Percentiles rank a stretch among this genome's conserved stretches.
phyloP scores from a whole-genome alignment of 768 basidiomycete genomes.

The Leucosporidium yakuticum region DNA sequence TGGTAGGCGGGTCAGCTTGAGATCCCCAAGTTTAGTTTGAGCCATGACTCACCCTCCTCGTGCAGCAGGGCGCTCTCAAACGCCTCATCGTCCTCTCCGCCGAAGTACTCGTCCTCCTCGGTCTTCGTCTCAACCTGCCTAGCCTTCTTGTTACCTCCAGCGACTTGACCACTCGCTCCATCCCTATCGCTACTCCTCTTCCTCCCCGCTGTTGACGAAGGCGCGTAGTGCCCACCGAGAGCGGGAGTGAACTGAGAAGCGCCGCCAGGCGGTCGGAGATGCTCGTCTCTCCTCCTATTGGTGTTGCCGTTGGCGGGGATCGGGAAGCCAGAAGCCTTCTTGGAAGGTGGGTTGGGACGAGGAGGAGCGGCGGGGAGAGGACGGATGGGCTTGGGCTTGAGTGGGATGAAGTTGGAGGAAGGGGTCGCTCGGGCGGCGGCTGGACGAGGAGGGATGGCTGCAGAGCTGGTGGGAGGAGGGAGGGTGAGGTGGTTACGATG shows the following conservation, averaged over 20 bases:
- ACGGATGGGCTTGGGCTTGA: too few relatives aligned
- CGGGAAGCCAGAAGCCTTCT: not conserved
- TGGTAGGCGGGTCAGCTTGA: not conserved
- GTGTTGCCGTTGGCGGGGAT: constrained; percentile 9
- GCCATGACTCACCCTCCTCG: not conserved
- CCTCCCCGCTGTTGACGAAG: not conserved
- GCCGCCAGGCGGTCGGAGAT: not conserved
- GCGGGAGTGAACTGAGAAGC: not conserved
- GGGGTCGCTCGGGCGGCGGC: too few relatives aligned
- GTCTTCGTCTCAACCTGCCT: not conserved
- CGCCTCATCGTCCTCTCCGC: not conserved
- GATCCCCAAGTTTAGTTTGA: not conserved
- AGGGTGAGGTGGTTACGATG: too few relatives aligned
- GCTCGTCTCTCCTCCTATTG: not conserved
- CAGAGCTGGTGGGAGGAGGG: too few relatives aligned
- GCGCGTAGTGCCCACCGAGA: not conserved
- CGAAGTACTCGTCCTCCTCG: not conserved
- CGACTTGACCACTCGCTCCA: not conserved
- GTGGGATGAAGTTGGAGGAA: too few relatives aligned
- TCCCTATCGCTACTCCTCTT: not conserved
- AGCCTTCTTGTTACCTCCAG: not conserved
- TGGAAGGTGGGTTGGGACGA: too few relatives aligned
- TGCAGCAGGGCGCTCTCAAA: not conserved
- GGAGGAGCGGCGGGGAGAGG: too few relatives aligned
- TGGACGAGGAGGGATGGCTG: too few relatives aligned